Base-by-base conservation (phyloP, 176 grass and related monocot species). In the Musa troglodytarum region DNA sequence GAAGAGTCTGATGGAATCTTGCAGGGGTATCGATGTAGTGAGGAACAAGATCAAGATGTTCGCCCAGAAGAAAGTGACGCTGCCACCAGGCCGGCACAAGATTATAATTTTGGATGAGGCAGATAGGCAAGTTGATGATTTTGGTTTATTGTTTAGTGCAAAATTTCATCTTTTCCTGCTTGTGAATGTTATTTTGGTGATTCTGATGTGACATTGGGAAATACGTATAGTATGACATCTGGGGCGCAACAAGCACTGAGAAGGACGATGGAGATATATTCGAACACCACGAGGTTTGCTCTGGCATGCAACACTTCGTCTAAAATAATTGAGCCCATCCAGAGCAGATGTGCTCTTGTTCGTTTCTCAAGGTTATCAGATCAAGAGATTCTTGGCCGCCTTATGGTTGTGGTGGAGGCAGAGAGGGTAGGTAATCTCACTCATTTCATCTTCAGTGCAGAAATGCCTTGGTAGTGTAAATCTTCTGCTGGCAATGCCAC, bases 21-120 rank as follows among this genome's bases (percentile, higher is more conserved):
- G 49, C 75, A 99, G 95, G 83, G 95, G 95, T 1, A 84, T 99
- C 71, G 95, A 94, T 79, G 95, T 99, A 26, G 95, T 99, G 58
- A 59, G 95, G 78, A 99, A 94, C 88, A 99, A 94, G 84, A 99
- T 99, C 22, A 99, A 99, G 81, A 99, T 99, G 95, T 99, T 99
- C 76, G 90, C 90, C 0, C 95, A 99, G 84, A 99, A 94, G 90
- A 99, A 91, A 80, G 90, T 99, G 57, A 99, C 90, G 1, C 82
- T 99, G 73, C 85, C 87, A 8, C 88, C 95, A 0, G 90, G 88
- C 13, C 74, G 86, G 59, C 95, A 99, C 82, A 99, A 99, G 80
- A 79, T 99, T 15, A 82, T 99, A 11, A 94, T 94, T 79, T 68
- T 99, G 82, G 95, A 99, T 71, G 95, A 99, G 78, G 95, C 95